Evolutionary conservation across 495 filamentous ascomycete species (phyloP).

Genomic region (Sporormia fimetaria): DNA sequence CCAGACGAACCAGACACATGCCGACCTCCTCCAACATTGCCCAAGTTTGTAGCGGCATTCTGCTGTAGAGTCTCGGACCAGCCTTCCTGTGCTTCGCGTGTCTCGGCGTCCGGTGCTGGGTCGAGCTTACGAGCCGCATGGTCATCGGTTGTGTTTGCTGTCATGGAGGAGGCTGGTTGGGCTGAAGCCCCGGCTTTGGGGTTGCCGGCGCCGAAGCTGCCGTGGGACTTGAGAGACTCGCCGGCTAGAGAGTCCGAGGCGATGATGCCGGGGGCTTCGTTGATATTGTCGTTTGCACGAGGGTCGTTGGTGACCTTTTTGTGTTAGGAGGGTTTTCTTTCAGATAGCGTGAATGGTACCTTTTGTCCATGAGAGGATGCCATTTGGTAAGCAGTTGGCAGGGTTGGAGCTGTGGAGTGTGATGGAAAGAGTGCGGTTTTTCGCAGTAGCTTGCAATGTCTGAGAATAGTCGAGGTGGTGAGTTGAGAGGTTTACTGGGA

Average conservation of each 20-base stretch:
- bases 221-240: constrained; percentile 44
- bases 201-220: constrained; percentile 42
- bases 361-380: constrained; percentile 10
- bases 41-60: constrained; percentile 20
- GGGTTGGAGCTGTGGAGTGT: background rate
- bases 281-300: constrained; percentile 34
- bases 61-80: constrained; percentile 28
- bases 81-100: constrained; percentile 38
- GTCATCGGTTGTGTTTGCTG: constrained; percentile 46
- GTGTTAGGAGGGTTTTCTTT: too few relatives aligned
- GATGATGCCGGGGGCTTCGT: constrained; percentile 46
- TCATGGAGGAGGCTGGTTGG: constrained; percentile 40
- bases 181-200: constrained; percentile 39
- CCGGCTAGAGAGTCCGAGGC: constrained; percentile 55
- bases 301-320: constrained; percentile 39
- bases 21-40: constrained; percentile 10
- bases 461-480: too few relatives aligned
- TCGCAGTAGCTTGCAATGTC: too few relatives aligned
- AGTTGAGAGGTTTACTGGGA: too few relatives aligned
- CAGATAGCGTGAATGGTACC: constrained; percentile 5
- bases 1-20: constrained; percentile 23
- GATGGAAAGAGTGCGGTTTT: too few relatives aligned
- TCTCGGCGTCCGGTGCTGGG: constrained; percentile 39
- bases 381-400: too few relatives aligned
- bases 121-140: constrained; percentile 41